Conservation (phyloP, 108 stramenopile genomes). For the Cyclostephanos invisitatus region DNA sequence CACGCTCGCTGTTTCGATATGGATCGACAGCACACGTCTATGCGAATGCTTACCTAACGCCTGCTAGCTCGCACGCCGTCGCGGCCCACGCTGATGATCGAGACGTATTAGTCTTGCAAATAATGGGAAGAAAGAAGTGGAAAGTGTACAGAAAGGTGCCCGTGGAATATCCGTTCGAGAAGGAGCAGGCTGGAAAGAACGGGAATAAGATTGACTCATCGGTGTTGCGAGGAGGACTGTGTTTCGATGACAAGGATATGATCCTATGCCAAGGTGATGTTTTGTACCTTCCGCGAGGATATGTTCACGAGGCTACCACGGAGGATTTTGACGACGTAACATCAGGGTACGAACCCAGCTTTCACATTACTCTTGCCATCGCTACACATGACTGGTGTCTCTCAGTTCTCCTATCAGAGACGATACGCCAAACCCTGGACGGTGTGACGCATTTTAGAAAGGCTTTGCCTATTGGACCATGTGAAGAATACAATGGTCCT, state of each 20-base stretch:
- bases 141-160: constrained; percentile 71
- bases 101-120: constrained; percentile 86
- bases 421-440: constrained; percentile 36
- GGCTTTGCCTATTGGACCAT: constrained; percentile 48
- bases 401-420: constrained; percentile 51
- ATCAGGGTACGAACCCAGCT: constrained; percentile 47
- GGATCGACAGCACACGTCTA: constrained; percentile 66
- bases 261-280: constrained; percentile 74
- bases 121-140: constrained; percentile 78
- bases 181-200: constrained; percentile 88
- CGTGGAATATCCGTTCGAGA: constrained; percentile 67
- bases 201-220: constrained; percentile 53
- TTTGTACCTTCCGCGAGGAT: constrained; percentile 86
- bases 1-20: neutral
- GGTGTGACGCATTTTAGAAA: constrained; percentile 45
- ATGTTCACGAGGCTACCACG: constrained; percentile 77
- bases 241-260: constrained; percentile 40
- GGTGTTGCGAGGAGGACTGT: constrained; percentile 52
- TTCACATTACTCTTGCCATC: constrained; percentile 78
- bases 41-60: constrained; percentile 83
- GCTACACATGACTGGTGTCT: constrained; percentile 90
- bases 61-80: constrained; percentile 73
- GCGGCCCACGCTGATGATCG: constrained; percentile 88
- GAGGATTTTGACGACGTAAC: constrained; percentile 13
- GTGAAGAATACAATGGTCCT: constrained; percentile 13